Conservation (phyloP, 768 basidiomycete genomes). For the Mycena epipterygia region DNA sequence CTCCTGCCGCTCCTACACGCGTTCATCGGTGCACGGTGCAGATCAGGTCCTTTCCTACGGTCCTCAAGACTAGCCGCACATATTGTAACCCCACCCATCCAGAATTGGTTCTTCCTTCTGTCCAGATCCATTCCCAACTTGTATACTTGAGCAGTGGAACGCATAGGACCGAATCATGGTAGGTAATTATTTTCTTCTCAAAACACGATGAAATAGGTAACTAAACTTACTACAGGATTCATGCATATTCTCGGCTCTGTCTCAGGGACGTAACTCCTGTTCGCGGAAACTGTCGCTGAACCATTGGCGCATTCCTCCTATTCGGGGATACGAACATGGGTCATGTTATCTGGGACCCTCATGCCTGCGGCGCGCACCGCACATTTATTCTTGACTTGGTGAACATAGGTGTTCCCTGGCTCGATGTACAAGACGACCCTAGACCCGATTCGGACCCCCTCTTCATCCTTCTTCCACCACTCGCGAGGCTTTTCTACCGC, state of each 20-base stretch:
- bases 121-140: constrained; percentile 88
- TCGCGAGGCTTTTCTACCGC: constrained; percentile 90
- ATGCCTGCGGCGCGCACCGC: constrained; percentile 75
- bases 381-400: constrained; percentile 86
- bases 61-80: constrained; percentile 83
- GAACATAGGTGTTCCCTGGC: constrained; percentile 76
- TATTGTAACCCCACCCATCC: constrained; percentile 77
- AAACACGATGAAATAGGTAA: neutral
- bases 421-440: constrained; percentile 58
- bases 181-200: constrained; percentile 1
- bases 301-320: constrained; percentile 85
- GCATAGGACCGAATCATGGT: constrained; percentile 86
- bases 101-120: constrained; percentile 80
- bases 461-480: constrained; percentile 73
- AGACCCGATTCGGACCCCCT: constrained; percentile 62
- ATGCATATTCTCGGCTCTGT: constrained; percentile 74
- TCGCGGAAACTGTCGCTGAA: constrained; percentile 71
- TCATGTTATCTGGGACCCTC: constrained; percentile 82
- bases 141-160: constrained; percentile 82
- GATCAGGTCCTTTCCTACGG: constrained; percentile 82
- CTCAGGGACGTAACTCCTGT: constrained; percentile 69
- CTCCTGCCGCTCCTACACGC: constrained; percentile 84
- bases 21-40: constrained; percentile 69
- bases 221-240: constrained; percentile 62
- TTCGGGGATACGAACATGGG: constrained; percentile 74